A percentile compares a stretch with the other conserved stretches of the same genome.
Conservation (phyloP, 2,329 filamentous ascomycete species). For the Diaporthe vexans region DNA sequence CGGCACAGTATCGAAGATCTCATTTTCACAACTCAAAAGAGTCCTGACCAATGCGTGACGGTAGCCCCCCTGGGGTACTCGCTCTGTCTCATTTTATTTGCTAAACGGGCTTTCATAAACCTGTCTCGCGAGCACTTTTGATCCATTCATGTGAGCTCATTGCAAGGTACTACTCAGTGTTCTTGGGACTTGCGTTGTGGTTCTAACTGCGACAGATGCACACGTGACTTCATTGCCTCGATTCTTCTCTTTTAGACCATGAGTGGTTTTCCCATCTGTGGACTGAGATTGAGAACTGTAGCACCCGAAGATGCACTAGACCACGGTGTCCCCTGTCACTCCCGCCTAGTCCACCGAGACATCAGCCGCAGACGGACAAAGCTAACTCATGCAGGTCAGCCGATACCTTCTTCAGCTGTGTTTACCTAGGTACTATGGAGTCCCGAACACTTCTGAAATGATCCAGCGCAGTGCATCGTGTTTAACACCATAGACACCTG, state of each 20-base stretch:
- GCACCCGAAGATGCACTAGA: not conserved
- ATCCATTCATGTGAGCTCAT: not conserved
- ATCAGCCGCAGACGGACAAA: constrained; percentile 15
- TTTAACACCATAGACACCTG: not conserved
- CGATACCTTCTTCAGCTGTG: not conserved
- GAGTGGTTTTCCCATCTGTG: no score
- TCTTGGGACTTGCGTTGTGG: not conserved
- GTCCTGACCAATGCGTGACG: not conserved
- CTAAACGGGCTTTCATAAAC: not conserved
- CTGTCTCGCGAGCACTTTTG: not conserved
- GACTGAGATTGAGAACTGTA: not conserved
- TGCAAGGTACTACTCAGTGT: not conserved
- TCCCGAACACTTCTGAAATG: no score
- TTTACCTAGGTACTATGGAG: not conserved
- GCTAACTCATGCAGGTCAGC: constrained; percentile 15
- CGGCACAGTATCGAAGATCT: not conserved
- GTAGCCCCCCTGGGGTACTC: not conserved
- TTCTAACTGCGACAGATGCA: no score
- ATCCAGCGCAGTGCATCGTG: no score
- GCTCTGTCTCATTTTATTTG: no score
- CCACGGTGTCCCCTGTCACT: not conserved
- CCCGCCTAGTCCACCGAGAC: not conserved
- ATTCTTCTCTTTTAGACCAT: not conserved
- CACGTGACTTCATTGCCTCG: no score
- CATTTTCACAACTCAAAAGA: not conserved